A percentile compares a stretch with the other conserved stretches of the same genome.
phyloP scores from a whole-genome alignment of 257 asterid genomes.

The Penstemon newberryi region DNA sequence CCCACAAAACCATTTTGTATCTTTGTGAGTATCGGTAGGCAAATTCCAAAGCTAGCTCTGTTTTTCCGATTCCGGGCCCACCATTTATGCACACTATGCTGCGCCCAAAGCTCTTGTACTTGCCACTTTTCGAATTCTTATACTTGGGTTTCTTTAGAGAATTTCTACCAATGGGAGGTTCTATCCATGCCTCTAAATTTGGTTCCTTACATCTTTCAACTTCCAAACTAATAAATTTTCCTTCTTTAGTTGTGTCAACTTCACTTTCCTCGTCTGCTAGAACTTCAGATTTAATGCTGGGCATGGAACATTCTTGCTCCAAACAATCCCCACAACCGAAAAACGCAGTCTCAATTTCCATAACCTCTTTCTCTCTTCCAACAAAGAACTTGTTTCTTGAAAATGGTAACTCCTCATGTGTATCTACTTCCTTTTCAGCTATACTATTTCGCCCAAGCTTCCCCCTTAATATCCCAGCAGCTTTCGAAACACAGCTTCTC shows the following conservation, averaged over 20 bases:
- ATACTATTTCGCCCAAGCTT: constrained; percentile 86
- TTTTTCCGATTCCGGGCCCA: constrained; percentile 72
- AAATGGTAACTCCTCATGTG: constrained; percentile 62
- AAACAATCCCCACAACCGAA: constrained; percentile 59
- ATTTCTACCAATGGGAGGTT: constrained; percentile 48
- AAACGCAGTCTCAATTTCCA: constrained; percentile 65
- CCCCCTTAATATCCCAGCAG: constrained; percentile 52
- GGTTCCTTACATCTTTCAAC: constrained; percentile 62
- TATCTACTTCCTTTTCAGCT: constrained; percentile 49
- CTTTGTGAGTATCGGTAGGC: constrained; percentile 68
- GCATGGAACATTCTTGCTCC: constrained; percentile 46
- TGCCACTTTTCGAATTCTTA: constrained; percentile 57
- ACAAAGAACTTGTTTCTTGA: constrained; percentile 58
- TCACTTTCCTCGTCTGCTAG: constrained; percentile 61
- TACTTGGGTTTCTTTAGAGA: constrained; percentile 52
- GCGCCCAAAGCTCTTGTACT: constrained; percentile 49
- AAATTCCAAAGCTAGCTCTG: constrained; percentile 79
- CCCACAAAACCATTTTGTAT: constrained; percentile 90
- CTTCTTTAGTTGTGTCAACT: constrained; percentile 37
- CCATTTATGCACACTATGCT: constrained; percentile 73
- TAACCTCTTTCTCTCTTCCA: constrained; percentile 71
- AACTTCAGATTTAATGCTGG: constrained; percentile 40
- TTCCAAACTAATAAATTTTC: constrained; percentile 53
- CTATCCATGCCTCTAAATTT: constrained; percentile 69
- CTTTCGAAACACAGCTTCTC: constrained; percentile 64